phyloP scores from a whole-genome alignment of 345 rosid species.

The Microcos paniculata region DNA sequence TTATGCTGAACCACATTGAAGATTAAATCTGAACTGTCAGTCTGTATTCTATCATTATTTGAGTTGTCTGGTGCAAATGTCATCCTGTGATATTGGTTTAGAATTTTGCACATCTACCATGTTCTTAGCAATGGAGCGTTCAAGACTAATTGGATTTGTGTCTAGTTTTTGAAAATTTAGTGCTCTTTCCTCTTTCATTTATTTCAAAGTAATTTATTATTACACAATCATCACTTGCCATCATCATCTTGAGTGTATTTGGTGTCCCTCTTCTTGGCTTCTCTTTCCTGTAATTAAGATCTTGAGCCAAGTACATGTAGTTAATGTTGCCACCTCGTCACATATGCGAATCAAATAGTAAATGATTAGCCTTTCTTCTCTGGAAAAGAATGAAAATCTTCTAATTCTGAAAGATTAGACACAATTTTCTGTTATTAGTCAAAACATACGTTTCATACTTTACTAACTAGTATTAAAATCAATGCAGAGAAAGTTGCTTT shows the following conservation, averaged over 20 bases:
- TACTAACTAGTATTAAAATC: background rate
- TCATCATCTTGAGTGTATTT: background rate
- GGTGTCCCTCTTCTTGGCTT: background rate
- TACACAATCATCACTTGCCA: background rate
- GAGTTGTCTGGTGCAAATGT: background rate
- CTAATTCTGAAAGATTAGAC: background rate
- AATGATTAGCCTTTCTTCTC: background rate
- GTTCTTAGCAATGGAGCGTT: background rate
- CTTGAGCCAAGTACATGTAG: background rate
- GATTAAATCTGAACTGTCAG: background rate
- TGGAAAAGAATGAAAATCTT: background rate
- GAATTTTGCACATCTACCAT: background rate
- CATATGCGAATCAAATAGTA: background rate
- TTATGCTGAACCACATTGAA: background rate
- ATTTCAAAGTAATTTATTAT: background rate
- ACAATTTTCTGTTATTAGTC: background rate
- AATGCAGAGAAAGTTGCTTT: constrained; percentile 45
- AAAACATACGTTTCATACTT: background rate
- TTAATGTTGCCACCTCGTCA: background rate
- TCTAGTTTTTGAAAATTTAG: background rate
- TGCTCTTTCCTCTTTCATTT: background rate
- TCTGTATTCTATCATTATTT: background rate
- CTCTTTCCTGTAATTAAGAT: background rate
- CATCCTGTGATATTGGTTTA: background rate
- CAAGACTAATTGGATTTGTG: background rate